A percentile compares a stretch with the other conserved stretches of the same genome.
Evolutionary conservation across 805 yeast species (phyloP).

Genomic region (Tetrapisispora arboricola): DNA sequence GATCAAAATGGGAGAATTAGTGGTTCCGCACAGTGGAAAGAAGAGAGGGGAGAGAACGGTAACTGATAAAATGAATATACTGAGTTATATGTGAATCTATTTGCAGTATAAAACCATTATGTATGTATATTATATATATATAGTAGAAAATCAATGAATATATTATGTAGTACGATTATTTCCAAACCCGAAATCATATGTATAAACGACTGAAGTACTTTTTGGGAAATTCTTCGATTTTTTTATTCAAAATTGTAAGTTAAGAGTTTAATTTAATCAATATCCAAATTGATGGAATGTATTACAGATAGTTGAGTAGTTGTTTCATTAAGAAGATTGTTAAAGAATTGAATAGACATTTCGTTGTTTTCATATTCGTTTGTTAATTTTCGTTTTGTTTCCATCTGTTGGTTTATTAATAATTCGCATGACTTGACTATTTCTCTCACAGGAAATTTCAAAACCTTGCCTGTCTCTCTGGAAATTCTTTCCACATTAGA

Average conservation of each 20-base stretch:
- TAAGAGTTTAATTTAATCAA: conserved; percentile 22
- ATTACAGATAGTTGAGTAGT: conserved; percentile 15
- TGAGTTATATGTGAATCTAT: no score
- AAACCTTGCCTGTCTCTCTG: conserved; percentile 71
- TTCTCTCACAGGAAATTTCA: conserved; percentile 74
- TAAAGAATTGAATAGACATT: conserved; percentile 22
- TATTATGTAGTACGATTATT: no score
- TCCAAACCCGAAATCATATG: neutral
- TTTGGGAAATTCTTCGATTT: no score
- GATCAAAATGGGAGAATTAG: conserved; percentile 41
- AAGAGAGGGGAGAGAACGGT: conserved; percentile 72
- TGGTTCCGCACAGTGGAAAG: conserved; percentile 70
- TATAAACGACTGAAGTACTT: no score
- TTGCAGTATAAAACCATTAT: no score
- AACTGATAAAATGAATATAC: no score
- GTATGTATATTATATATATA: neutral
- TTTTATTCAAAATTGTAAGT: no score
- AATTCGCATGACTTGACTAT: conserved; percentile 34
- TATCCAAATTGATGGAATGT: conserved; percentile 21
- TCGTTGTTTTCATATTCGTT: conserved; percentile 14
- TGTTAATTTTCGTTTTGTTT: conserved; percentile 20
- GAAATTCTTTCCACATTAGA: conserved; percentile 68
- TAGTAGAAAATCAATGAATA: no score
- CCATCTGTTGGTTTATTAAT: conserved; percentile 20
- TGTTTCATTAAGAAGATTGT: conserved; percentile 16